Base-by-base conservation (phyloP, 257 asterid species). In the Nicotiana knightiana region DNA sequence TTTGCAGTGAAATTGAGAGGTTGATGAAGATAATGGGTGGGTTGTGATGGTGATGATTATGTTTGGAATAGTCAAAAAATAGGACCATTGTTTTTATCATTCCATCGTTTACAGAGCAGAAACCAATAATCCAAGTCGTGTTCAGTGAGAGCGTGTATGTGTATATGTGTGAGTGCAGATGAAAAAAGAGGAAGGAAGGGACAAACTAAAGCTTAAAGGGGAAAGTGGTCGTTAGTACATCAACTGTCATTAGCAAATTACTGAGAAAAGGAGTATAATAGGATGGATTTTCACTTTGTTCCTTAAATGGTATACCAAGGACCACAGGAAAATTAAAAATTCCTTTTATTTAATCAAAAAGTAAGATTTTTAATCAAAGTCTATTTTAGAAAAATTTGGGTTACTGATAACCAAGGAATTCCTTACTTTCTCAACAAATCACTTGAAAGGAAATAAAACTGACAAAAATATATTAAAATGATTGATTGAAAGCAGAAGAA, bases 41-140 rank as follows among this genome's bases (percentile, higher is more conserved):
- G 17, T 61, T 37, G 75, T 79, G 82, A 75, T 39, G 30, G 26
- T 18, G 37, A 64, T 79, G 82, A 79, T 79, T 58, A 21, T 79
- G 73, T 79, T 35, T 43, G 51, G 82, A 37, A 61, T 61, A 24
- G 43, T 39, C 8, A 79, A 43, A 59, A 58, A 61, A 39, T 37
- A 39, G 82, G 82, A 48, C 67, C 82, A 61, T 7, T 15, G n/a
- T 11, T 11, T 21, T 73, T 73, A 5, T 24, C 37, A 21, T 28
- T 30, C 57, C 62, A 24, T 76, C 26, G 46, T 76, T 71, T 51
- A 73, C 63, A 48, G 43, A 73, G 63, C 62, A 79, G 55, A 79
- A 12, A 35, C 58, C 82, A 58, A 7, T 61, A 61, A 37, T 28
- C 39, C 82, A 79, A 79, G 51, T 18, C 82, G 37, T 61, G 58